These are phyloP conservation scores for Tetrahymena malaccensis DNA, from an alignment of 73 alveolate genomes.

Conservation along the genomic window DNA sequence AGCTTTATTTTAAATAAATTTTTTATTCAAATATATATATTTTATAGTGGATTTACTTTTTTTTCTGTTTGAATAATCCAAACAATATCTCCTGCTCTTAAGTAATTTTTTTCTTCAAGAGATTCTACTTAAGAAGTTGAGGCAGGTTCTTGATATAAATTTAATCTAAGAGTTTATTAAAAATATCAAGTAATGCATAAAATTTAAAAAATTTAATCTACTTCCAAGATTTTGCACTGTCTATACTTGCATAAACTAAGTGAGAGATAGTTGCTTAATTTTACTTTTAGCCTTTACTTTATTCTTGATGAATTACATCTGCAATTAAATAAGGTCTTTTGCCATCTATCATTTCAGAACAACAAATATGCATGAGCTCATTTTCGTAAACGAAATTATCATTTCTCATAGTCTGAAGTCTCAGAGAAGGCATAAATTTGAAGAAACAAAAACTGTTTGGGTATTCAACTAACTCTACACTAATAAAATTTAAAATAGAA, in stretches of 20 bases:
- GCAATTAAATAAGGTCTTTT: slow-evolving; percentile 34
- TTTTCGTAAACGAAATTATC: slow-evolving; percentile 42
- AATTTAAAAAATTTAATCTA: not conserved
- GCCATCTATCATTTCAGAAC: slow-evolving; percentile 30
- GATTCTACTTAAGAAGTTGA: not conserved
- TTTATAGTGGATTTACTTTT: not conserved
- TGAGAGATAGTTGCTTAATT: not conserved
- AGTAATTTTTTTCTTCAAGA: not conserved
- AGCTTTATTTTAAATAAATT: not conserved
- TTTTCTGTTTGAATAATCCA: not conserved
- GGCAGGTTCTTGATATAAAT: not conserved
- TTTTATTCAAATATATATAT: not conserved
- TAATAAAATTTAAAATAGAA: not conserved
- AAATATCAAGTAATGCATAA: not conserved
- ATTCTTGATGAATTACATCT: not conserved
- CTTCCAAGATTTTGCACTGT: not conserved
- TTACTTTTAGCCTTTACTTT: not conserved
- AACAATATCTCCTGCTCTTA: not conserved
- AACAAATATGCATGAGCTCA: slow-evolving; percentile 26
- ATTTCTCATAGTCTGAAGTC: slow-evolving; percentile 21
- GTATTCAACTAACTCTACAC: slow-evolving; percentile 15
- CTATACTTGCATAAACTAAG: not conserved
- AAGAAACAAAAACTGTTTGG: slow-evolving; percentile 34
- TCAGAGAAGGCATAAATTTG: slow-evolving; percentile 28
- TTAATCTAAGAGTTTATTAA: not conserved